A percentile compares a stretch with the other conserved stretches of the same genome.
Evolutionary conservation across 441 rosid species (phyloP).

Genomic region (Corymbia citriodora): DNA sequence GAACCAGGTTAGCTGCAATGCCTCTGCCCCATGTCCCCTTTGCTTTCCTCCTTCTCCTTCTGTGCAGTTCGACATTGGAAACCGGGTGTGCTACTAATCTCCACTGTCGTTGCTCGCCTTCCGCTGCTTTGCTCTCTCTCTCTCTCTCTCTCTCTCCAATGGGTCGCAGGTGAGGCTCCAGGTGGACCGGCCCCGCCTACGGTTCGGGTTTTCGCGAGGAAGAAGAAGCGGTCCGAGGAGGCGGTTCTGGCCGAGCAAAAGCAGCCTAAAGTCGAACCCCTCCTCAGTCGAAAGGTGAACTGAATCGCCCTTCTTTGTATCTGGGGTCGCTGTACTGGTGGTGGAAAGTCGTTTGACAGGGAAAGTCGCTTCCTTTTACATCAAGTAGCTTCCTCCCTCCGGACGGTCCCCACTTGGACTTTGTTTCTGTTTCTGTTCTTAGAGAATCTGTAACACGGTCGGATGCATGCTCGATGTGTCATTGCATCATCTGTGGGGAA

Average conservation of each 20-base stretch:
- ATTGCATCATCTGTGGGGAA: neutral
- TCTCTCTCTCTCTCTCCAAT: neutral
- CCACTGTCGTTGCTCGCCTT: neutral
- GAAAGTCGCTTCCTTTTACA: neutral
- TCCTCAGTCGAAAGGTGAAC: neutral
- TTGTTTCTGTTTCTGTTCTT: neutral
- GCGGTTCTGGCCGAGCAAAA: neutral
- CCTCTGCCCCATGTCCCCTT: neutral
- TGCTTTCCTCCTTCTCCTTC: neutral
- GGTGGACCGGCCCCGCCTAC: neutral
- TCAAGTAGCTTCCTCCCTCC: neutral
- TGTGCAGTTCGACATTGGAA: neutral
- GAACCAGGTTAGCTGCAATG: neutral
- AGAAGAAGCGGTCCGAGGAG: neutral
- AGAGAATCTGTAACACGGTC: neutral
- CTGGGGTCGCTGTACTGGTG: neutral
- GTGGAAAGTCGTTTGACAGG: neutral
- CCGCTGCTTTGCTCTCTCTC: neutral
- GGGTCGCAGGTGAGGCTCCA: neutral
- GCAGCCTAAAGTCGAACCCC: neutral
- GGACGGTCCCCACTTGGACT: neutral
- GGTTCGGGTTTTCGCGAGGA: neutral
- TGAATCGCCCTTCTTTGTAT: neutral
- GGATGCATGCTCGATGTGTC: neutral
- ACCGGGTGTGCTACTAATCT: neutral